These are phyloP conservation scores for Syzygium aqueum DNA, from an alignment of 345 rosid species.

Conservation along the genomic window DNA sequence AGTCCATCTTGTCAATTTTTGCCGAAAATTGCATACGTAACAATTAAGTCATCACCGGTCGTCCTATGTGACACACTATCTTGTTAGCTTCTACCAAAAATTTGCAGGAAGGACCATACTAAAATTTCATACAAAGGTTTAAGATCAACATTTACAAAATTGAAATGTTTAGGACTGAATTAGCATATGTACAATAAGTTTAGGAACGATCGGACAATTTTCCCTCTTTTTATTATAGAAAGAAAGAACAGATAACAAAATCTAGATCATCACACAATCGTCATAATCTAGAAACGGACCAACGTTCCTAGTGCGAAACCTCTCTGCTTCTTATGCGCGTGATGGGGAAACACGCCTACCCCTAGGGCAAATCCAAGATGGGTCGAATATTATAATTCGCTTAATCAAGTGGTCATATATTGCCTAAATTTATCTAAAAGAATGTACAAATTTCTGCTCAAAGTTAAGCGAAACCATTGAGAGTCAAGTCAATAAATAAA, in stretches of 20 bases:
- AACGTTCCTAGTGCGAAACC: neutral
- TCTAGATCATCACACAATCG: neutral
- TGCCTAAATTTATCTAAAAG: neutral
- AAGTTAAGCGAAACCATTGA: neutral
- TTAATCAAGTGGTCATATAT: neutral
- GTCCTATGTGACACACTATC: too few relatives aligned
- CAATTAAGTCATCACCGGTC: too few relatives aligned
- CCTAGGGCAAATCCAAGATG: neutral
- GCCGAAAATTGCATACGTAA: too few relatives aligned
- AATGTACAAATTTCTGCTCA: neutral
- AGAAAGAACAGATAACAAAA: neutral
- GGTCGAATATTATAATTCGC: neutral
- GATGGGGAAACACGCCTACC: neutral
- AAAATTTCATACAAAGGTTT: neutral
- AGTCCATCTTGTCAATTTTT: too few relatives aligned
- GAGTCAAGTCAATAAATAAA: neutral
- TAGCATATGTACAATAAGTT: rapidly evolving
- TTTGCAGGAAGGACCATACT: neutral
- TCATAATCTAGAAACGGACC: neutral
- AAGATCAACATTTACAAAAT: neutral
- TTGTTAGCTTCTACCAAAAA: neutral
- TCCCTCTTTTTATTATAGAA: neutral
- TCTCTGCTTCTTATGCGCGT: neutral
- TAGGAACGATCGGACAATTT: neutral
- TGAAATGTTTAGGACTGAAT: neutral